phyloP scores from a whole-genome alignment of 306 rosid species.

The Gynostemma pentaphyllum region DNA sequence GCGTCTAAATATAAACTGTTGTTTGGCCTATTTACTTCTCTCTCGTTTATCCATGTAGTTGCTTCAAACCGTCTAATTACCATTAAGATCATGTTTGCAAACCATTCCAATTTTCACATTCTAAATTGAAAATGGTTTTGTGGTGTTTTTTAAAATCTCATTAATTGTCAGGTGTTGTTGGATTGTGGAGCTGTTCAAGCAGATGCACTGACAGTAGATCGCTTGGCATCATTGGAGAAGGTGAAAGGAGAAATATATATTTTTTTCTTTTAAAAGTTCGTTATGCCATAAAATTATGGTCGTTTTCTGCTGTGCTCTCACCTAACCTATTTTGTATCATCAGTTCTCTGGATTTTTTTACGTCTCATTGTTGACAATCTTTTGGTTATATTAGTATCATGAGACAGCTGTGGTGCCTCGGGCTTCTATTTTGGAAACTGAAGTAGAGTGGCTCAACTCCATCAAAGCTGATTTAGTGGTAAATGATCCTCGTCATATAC shows the following conservation, averaged over 20 bases:
- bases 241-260: slow-evolving; percentile 18
- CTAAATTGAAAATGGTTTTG: not conserved
- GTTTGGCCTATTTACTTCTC: no score
- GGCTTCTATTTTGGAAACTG: slow-evolving; percentile 54
- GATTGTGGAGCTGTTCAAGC: slow-evolving; percentile 99
- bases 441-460: slow-evolving; percentile 82
- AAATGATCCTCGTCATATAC: not conserved
- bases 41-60: not conserved
- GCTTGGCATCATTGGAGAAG: slow-evolving; percentile 94
- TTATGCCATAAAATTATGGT: not conserved
- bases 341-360: not conserved
- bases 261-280: not conserved
- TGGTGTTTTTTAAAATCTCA: not conserved
- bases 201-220: slow-evolving; percentile 94
- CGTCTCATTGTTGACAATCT: not conserved
- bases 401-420: slow-evolving; percentile 94
- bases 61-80: not conserved
- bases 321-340: not conserved
- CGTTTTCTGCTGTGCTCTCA: no score
- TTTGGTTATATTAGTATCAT: not conserved
- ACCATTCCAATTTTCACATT: not conserved
- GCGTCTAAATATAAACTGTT: no score
- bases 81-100: not conserved
- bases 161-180: slow-evolving; percentile 51
- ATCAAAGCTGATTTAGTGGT: slow-evolving; percentile 96